Evolutionary conservation across 176 grass and related monocot genomes (phyloP), one percentile per base, ranked within the genome.

Genomic region (Panicum miliaceum): DNA sequence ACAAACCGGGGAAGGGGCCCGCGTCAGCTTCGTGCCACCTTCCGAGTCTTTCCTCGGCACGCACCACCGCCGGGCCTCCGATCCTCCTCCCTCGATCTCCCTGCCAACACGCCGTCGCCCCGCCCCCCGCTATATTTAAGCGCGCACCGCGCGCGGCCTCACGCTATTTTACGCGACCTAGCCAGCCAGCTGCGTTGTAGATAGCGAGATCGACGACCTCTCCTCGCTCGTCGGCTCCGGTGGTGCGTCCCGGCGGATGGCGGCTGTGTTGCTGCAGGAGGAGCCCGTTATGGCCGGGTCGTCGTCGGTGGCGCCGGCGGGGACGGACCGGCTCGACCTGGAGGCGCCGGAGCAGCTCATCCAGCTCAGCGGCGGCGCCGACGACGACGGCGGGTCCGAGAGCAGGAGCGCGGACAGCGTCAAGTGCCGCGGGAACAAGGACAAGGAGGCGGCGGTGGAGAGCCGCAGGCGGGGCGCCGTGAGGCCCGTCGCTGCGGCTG

Each of bases 261-360:
- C 3, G 22, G 56, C 6, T 16, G 7, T 4, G 57, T n/a, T 25
- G 6, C 75, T 11, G 58, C 74, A 58, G 34, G 76, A 47, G 62
- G 53, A 66, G 41, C 40, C 20, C 0, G 64, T 76, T 6, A 3
- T 8, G 80, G 41, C 56, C 16, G 51, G 66, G 60, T 45, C 35
- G 38, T 50, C 20, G 34, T 9, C 29, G 72, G 19, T 9, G 61
- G 62, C 20, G 34, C 64, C 61, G 41, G 71, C 34, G 2, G 42
- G 22, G 41, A 70, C 74, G 16, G 77, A 80, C 16, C 64, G 27
- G 68, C 62, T 84, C 18, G 88, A 86, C 64, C 74, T 86, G 90
- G 87, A 92, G 76, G 90, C 87, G 12, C 84, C 90, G 75, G 80
- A 92, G 75, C 90, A 88, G 78, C 86, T 91, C 57, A 73, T 91